Base-by-base conservation (phyloP, 2,329 filamentous ascomycete genomes). In the Aspergillus sclerotialis region DNA sequence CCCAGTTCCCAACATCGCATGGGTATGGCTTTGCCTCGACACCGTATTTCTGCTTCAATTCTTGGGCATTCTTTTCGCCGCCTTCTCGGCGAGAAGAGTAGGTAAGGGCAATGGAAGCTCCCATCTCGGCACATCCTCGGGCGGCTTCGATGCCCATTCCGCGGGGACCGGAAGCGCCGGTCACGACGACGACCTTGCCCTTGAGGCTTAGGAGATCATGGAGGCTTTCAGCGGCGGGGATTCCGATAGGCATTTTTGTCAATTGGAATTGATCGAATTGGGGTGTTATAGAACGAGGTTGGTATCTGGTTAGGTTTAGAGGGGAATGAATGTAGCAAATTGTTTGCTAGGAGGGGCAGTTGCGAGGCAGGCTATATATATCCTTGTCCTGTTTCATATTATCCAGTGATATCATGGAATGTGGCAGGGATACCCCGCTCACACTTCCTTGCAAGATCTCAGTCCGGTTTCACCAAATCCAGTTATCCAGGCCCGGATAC, bases 21-120 rank as follows among this genome's bases (percentile, higher is more conserved):
- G 82, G 78, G 74, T 82, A 82, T 40, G 78, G 75, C 65, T 79
- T 80, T 59, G 68, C 69, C 65, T 80, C 80, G 61, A 81, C 64
- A 44, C 76, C 76, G 62, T 78, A 80, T 48, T 69, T 69, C 48
- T 75, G 67, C 28, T 55, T 35, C 30, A 82, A 67, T 52, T 79
- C 75, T 57, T 76, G 70, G 40, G 76, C 77, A 64, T 81, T 82
- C 68, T 77, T 76, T 64, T 80, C 71, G 39, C 75, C 78, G 32
- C 78, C 78, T 38, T 74, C 64, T 1, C 72, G 63, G 32, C 76
- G 74, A 10, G 75, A 78, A 42, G 76, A 60, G 64, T 82, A 81
- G 47, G 83, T 89, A 60, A 81, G 72, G 55, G 76, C 77, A 23
- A 81, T 57, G 56, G 79, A 68, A 49, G 76, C 76, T 35, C 76